Percentiles rank a stretch among this genome's conserved stretches.
phyloP scores from a whole-genome alignment of 2,329 filamentous ascomycete genomes.

The Fusarium sp. region DNA sequence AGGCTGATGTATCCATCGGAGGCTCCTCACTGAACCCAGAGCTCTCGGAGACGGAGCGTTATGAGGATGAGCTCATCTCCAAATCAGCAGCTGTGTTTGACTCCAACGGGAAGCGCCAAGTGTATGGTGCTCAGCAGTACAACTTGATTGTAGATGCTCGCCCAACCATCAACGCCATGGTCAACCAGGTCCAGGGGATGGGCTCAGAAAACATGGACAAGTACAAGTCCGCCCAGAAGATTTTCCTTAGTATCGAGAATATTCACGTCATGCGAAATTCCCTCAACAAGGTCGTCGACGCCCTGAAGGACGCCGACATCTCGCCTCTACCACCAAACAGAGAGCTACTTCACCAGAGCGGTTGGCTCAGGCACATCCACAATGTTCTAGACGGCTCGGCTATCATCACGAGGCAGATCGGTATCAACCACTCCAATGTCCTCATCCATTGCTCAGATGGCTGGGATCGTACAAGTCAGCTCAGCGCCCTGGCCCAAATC shows the following conservation, averaged over 20 bases:
- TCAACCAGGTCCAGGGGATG: constrained; percentile 92
- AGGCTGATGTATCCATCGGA: constrained; percentile 59
- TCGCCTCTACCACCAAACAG: constrained; percentile 84
- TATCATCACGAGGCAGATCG: constrained; percentile 87
- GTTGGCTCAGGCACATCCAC: constrained; percentile 91
- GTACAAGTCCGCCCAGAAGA: constrained; percentile 91
- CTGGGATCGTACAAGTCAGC: constrained; percentile 96
- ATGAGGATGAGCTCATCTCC: constrained; percentile 76
- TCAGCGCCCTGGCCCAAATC: constrained; percentile 90
- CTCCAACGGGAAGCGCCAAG: constrained; percentile 69
- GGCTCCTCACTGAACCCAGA: constrained; percentile 58
- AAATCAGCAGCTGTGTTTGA: constrained; percentile 59
- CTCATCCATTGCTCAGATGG: constrained; percentile 98
- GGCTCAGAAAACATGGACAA: constrained; percentile 99
- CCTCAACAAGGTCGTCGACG: constrained; percentile 86
- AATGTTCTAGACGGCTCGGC: constrained; percentile 86
- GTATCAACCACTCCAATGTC: constrained; percentile 92
- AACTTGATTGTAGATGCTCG: constrained; percentile 97
- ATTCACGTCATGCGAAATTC: constrained; percentile 98
- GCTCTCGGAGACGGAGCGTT: constrained; percentile 71
- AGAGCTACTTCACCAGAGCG: constrained; percentile 84
- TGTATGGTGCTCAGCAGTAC: constrained; percentile 92
- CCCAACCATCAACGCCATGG: constrained; percentile 92
- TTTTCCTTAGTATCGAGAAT: constrained; percentile 95
- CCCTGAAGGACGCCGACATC: constrained; percentile 92